These are phyloP conservation scores for Myriangium duriaei DNA, from an alignment of 2,329 filamentous ascomycete genomes.

Conservation along the genomic window DNA sequence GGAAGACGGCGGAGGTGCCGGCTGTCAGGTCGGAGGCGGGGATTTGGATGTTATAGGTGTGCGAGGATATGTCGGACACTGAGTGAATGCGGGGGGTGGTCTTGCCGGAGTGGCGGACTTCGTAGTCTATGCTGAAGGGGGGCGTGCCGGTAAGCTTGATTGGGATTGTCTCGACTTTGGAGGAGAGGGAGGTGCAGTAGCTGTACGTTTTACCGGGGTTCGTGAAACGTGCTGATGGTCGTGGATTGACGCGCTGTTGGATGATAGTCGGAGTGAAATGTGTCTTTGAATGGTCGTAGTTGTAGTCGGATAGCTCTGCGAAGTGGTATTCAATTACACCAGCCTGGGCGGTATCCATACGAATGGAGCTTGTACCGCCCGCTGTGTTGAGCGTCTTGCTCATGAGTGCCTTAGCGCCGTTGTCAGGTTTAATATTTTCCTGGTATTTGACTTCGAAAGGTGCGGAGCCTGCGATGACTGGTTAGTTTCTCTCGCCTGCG, in stretches of 20 bases:
- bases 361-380: constrained; percentile 61
- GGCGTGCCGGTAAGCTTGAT: constrained; percentile 71
- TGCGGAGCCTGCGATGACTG: constrained; percentile 47
- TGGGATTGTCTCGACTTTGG: constrained; percentile 69
- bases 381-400: constrained; percentile 66
- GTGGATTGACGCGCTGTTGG: constrained; percentile 72
- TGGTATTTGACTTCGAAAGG: constrained; percentile 79
- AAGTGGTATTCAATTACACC: constrained; percentile 83
- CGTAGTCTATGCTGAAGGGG: constrained; percentile 82
- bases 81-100: constrained; percentile 68
- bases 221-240: constrained; percentile 68
- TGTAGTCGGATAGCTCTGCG: constrained; percentile 65
- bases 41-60: constrained; percentile 67
- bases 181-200: constrained; percentile 77
- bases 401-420: constrained; percentile 52
- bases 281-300: constrained; percentile 63
- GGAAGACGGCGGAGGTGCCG: constrained; percentile 78
- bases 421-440: constrained; percentile 56
- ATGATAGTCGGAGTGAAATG: constrained; percentile 56
- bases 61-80: constrained; percentile 65
- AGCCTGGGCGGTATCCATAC: constrained; percentile 73
- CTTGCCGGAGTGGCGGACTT: constrained; percentile 81
- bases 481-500: constrained; percentile 11
- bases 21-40: constrained; percentile 74
- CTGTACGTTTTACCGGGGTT: constrained; percentile 89